phyloP scores from a whole-genome alignment of 2,329 filamentous ascomycete species.

The Aureobasidium sp. region DNA sequence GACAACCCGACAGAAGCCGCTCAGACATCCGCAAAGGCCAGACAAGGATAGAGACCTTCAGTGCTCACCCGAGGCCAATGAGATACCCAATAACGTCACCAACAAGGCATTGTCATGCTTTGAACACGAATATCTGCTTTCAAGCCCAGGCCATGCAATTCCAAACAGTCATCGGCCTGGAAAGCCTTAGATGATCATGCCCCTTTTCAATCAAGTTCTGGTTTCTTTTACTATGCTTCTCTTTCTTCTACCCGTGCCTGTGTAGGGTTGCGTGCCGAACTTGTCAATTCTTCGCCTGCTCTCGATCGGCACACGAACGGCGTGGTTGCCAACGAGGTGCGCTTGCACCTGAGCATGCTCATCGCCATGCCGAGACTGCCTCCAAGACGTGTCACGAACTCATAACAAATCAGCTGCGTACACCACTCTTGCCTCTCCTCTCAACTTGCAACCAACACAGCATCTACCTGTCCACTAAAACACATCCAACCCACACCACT shows the following conservation, averaged over 20 bases:
- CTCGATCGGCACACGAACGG: not conserved
- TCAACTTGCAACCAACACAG: not conserved
- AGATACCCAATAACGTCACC: slow-evolving; percentile 6
- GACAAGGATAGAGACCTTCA: slow-evolving; percentile 19
- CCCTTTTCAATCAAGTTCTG: slow-evolving; percentile 11
- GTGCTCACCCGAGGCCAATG: not conserved
- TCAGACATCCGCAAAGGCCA: slow-evolving; percentile 28
- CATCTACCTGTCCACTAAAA: not conserved
- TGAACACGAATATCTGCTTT: slow-evolving; percentile 2
- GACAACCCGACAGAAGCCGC: slow-evolving; percentile 19
- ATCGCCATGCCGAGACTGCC: not conserved
- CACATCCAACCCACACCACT: not conserved
- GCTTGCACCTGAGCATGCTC: not conserved
- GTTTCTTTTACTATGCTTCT: slow-evolving; percentile 1
- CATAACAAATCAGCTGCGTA: not conserved
- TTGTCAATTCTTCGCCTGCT: not conserved
- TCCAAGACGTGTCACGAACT: no score
- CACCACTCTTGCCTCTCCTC: not conserved
- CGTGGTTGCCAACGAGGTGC: not conserved
- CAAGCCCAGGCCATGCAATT: not conserved
- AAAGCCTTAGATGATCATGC: slow-evolving; percentile 9
- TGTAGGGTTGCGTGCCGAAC: not conserved
- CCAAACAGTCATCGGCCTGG: not conserved
- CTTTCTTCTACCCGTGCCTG: not conserved
- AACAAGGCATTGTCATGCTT: not conserved